These are phyloP conservation scores for Manihot esculenta DNA, from an alignment of 441 rosid genomes.

Conservation along the genomic window DNA sequence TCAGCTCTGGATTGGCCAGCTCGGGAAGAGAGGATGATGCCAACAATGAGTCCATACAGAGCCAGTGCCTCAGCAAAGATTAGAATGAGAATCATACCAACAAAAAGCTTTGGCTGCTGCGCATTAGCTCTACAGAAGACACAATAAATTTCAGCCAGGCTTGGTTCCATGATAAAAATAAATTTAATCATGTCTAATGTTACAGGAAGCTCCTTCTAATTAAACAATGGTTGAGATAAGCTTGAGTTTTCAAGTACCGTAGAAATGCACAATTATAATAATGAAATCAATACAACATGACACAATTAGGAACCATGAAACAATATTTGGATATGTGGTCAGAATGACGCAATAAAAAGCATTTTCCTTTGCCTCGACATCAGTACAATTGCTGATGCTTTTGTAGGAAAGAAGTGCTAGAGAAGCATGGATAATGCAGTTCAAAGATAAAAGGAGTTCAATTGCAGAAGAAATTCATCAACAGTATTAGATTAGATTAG, in stretches of 20 bases:
- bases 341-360: neutral
- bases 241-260: neutral
- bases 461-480: too few relatives aligned
- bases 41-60: slow-evolving; percentile 77
- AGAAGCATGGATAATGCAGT: too few relatives aligned
- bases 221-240: neutral
- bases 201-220: neutral
- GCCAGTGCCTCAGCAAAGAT: slow-evolving; percentile 85
- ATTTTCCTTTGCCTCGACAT: neutral
- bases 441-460: too few relatives aligned
- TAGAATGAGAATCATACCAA: slow-evolving; percentile 86
- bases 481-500: too few relatives aligned
- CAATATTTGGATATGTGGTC: neutral
- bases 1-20: slow-evolving; percentile 90
- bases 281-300: neutral
- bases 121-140: slow-evolving; percentile 71
- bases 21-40: slow-evolving; percentile 81
- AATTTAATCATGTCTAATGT: neutral
- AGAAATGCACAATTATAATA: too few relatives aligned
- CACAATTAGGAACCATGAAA: neutral
- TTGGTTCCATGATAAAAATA: neutral
- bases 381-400: neutral
- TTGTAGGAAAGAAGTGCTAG: too few relatives aligned
- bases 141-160: slow-evolving; percentile 5
- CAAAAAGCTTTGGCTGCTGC: slow-evolving; percentile 85